Evolutionary conservation across 768 basidiomycete species (phyloP).

Genomic region (Phylloporus sp.): DNA sequence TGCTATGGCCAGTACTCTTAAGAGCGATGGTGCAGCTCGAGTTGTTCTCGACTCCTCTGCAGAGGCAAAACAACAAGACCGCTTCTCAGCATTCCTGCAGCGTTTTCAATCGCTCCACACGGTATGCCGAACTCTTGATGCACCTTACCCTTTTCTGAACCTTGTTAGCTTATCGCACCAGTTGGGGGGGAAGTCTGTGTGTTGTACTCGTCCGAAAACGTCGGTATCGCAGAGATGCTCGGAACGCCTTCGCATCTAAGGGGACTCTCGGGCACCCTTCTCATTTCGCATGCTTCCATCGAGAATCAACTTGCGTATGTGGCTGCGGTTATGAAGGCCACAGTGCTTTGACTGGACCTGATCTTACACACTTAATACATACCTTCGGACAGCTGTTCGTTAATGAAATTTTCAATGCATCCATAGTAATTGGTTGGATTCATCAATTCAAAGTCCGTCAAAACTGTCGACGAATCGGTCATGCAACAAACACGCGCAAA

Average conservation of each 20-base stretch:
- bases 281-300: constrained; percentile 57
- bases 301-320: constrained; percentile 60
- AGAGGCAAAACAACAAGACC: constrained; percentile 38
- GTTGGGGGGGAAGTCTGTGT: constrained; percentile 51
- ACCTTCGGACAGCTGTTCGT: too few relatives aligned
- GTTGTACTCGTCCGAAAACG: constrained; percentile 54
- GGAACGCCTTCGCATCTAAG: constrained; percentile 45
- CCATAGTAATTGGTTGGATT: too few relatives aligned
- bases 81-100: constrained; percentile 47
- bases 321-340: constrained; percentile 40
- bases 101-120: constrained; percentile 51
- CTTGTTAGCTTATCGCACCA: constrained; percentile 52
- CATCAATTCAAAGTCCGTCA: neutral
- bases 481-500: constrained; percentile 23
- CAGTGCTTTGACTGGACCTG: constrained; percentile 6
- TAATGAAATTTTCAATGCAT: too few relatives aligned
- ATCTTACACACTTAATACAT: neutral
- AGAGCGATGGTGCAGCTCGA: constrained; percentile 47
- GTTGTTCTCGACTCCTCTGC: constrained; percentile 40
- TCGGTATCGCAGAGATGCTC: constrained; percentile 43
- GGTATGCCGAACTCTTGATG: constrained; percentile 34
- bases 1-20: constrained; percentile 50
- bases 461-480: too few relatives aligned
- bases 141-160: neutral
- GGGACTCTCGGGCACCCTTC: constrained; percentile 40